Conservation (phyloP, 768 basidiomycete species). For the Clavaria fumosa region DNA sequence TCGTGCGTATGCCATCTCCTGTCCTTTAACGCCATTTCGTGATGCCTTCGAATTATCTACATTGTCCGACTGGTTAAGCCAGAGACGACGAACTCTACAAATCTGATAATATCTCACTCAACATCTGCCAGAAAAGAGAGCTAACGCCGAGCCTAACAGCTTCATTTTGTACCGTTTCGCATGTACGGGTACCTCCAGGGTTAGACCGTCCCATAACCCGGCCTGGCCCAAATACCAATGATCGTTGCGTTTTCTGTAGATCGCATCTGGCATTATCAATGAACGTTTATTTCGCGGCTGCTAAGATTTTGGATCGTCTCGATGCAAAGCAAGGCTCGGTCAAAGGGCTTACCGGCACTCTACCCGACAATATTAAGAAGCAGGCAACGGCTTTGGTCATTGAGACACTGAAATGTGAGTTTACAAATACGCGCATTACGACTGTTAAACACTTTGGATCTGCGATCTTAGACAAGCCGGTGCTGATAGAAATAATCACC, state of each 20-base stretch:
- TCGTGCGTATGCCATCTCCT: too few species aligned
- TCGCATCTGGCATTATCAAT: constrained; percentile 38
- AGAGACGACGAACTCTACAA: constrained; percentile 35
- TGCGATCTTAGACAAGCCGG: constrained; percentile 48
- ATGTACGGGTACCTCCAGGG: too few species aligned
- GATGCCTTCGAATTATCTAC: constrained; percentile 56
- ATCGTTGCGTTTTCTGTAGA: too few species aligned
- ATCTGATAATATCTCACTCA: too few species aligned
- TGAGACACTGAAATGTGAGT: constrained; percentile 88
- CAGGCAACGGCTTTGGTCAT: constrained; percentile 79
- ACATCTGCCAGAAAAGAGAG: too few species aligned
- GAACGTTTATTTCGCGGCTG: constrained; percentile 95
- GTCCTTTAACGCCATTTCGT: too few species aligned
- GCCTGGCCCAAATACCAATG: too few species aligned
- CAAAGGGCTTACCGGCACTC: constrained; percentile 61
- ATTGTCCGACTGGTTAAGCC: constrained; percentile 60
- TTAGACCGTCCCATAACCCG: too few species aligned
- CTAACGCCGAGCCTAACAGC: too few species aligned
- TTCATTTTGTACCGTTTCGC: too few species aligned
- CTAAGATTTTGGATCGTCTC: constrained; percentile 67
- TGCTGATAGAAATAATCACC: constrained; percentile 55
- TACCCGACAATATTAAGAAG: constrained; percentile 62
- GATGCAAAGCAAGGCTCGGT: constrained; percentile 87
- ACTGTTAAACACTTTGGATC: constrained; percentile 3
- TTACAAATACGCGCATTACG: neutral